Percentiles rank a stretch among this genome's conserved stretches.
phyloP scores from a whole-genome alignment of 192 early-diverging fungal genomes.

The Obelidium mucronatum region DNA sequence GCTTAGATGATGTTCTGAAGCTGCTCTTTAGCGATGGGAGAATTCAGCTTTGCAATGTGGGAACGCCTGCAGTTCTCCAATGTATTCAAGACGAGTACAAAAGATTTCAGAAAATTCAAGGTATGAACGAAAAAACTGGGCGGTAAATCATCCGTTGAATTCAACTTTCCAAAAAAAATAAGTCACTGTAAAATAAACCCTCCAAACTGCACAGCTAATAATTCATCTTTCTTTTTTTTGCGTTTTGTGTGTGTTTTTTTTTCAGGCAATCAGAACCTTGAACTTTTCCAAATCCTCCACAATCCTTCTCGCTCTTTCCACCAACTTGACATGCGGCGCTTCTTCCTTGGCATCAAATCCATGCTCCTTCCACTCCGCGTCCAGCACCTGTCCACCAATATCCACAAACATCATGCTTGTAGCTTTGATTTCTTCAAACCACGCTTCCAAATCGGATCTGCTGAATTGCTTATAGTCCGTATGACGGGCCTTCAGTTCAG shows the following conservation, averaged over 20 bases:
- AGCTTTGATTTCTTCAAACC: slow-evolving; percentile 27
- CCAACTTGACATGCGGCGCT: slow-evolving; percentile 17
- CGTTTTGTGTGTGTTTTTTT: neutral
- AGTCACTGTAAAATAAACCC: neutral
- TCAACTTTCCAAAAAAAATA: neutral
- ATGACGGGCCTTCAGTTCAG: slow-evolving; percentile 8
- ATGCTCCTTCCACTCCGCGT: slow-evolving; percentile 22
- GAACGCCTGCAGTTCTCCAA: no score
- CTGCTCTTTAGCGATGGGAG: no score
- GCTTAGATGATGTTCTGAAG: no score
- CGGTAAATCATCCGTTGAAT: neutral
- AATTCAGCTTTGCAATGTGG: no score
- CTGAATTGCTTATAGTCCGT: slow-evolving; percentile 8
- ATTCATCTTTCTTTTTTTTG: neutral
- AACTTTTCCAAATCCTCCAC: slow-evolving; percentile 5
- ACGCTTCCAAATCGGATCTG: slow-evolving; percentile 13
- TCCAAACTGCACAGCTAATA: neutral
- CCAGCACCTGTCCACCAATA: slow-evolving; percentile 17
- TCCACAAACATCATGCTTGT: slow-evolving; percentile 27
- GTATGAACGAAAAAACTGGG: neutral
- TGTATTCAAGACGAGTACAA: no score
- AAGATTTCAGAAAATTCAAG: no score
- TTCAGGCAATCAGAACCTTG: neutral
- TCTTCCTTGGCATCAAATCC: neutral
- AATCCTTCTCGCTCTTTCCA: slow-evolving; percentile 22